Evolutionary conservation across 1,139 yeast species (phyloP), one percentile per base, ranked within the genome.

Genomic region (Candida albicans): DNA sequence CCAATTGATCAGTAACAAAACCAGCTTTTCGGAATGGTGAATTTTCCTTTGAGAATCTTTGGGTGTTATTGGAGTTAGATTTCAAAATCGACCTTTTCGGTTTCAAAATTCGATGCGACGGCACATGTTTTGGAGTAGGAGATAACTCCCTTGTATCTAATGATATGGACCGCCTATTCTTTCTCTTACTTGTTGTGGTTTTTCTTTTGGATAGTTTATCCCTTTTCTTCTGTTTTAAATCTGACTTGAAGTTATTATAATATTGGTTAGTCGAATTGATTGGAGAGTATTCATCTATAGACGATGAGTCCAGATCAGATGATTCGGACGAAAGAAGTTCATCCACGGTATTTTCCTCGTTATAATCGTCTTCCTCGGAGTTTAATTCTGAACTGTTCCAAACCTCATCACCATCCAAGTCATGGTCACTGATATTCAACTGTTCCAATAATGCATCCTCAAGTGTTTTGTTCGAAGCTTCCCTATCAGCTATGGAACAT

Each of bases 101-200:
- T 50, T 71, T 67, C 33, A 73, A 56, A 1, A 59, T 64, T 40
- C 68, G 69, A 52, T 73, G 79, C 12, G 73, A 68, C 2, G 79
- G 79, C 43, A 65, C 62, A 46, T 70, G 75, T 46, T 72, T 73
- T 0, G 75, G 77, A 0, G 72, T 67, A 0, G 77, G 76, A 1
- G 75, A 68, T n/a, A 48, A 49, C 15, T 50, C 50, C 26, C 42
- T 48, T 7, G 41, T 42, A 33, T 37, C 12, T 10, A 18, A 8
- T 12, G 39, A 11, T 31, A 22, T 6, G 2, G 18, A 12, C 36
- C 25, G 40, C 15, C 28, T 37, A 4, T 27, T 10, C 5, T 12
- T 26, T 13, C 39, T 33, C n/a, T 29, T 33, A 6, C 24, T 26
- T 31, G n/a, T 14, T 7, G 9, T 34, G 18, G 33, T 38, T 30